Conservation (phyloP, 768 basidiomycete genomes). For the Hypholoma fasciculare region DNA sequence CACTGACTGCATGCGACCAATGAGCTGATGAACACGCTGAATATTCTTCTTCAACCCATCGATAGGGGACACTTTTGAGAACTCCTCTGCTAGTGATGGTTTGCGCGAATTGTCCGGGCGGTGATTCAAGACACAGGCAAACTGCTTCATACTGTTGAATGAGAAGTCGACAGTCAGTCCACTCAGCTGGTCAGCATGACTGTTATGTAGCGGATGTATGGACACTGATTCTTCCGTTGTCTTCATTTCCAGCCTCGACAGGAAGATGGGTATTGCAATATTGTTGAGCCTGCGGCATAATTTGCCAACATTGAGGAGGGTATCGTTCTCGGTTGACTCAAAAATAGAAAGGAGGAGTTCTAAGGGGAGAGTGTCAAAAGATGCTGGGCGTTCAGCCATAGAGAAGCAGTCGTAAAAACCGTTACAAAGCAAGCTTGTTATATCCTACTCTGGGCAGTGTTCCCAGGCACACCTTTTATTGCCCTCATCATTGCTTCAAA, state of each 20-base stretch:
- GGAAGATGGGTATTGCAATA: conserved; percentile 8
- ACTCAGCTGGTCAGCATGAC: conserved; percentile 11
- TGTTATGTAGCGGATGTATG: conserved; percentile 7
- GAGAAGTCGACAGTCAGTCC: conserved; percentile 11
- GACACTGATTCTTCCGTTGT: conserved; percentile 3
- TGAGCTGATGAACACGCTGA: conserved; percentile 8
- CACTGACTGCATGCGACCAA: conserved; percentile 10
- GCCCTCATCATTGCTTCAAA: background rate
- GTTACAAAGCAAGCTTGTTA: too few relatives aligned
- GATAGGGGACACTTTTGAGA: conserved; percentile 7
- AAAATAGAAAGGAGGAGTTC: conserved; percentile 12
- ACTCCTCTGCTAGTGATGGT: conserved; percentile 4
- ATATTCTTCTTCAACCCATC: conserved; percentile 11
- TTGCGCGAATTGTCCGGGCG: background rate
- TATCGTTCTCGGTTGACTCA: background rate
- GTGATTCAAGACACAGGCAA: conserved; percentile 11
- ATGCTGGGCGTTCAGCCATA: background rate
- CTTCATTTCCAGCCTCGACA: conserved; percentile 1
- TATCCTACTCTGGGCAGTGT: too few relatives aligned
- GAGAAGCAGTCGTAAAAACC: background rate
- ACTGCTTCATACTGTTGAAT: conserved; percentile 4
- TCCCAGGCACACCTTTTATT: too few relatives aligned
- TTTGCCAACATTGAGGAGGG: conserved; percentile 8
- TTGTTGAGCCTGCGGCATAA: conserved; percentile 12
- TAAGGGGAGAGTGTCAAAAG: conserved; percentile 5